Conservation (phyloP, 2,329 filamentous ascomycete genomes). For the Metarhizium album region DNA sequence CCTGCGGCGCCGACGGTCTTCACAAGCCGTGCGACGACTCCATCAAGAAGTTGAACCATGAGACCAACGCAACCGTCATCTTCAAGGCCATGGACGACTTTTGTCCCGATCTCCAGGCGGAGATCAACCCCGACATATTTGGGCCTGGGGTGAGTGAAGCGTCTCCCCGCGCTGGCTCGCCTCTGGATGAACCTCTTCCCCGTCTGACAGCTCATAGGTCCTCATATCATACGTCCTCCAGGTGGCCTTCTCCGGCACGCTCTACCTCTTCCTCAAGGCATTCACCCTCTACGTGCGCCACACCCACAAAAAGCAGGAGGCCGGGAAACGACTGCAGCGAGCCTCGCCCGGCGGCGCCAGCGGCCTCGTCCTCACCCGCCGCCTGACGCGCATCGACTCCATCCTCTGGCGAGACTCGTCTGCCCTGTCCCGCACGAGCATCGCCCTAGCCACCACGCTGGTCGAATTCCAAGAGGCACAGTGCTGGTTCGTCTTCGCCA, state of each 20-base stretch:
- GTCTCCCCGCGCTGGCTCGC: no score
- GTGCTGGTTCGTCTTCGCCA: constrained; percentile 28
- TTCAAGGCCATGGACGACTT: constrained; percentile 25
- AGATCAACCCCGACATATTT: constrained; percentile 29
- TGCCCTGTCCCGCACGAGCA: constrained; percentile 25
- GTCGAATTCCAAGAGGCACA: constrained; percentile 30
- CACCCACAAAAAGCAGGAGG: constrained; percentile 16
- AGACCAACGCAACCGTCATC: constrained; percentile 18
- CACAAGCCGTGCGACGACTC: constrained; percentile 19
- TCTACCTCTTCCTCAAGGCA: constrained; percentile 24
- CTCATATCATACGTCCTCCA: constrained; percentile 29
- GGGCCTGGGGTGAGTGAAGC: constrained; percentile 24
- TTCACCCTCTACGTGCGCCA: constrained; percentile 25
- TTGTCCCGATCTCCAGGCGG: constrained; percentile 24
- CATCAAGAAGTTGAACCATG: constrained; percentile 15
- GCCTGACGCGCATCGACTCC: constrained; percentile 23
- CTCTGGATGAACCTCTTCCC: not conserved
- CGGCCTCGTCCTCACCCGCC: constrained; percentile 19
- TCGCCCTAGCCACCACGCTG: constrained; percentile 28
- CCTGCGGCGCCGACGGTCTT: constrained; percentile 24
- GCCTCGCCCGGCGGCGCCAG: not conserved
- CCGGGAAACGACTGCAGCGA: not conserved
- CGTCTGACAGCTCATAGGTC: constrained; percentile 14
- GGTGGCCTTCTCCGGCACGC: constrained; percentile 22
- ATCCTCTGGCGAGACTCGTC: constrained; percentile 27